Evolutionary conservation across 2,329 filamentous ascomycete species (phyloP), one percentile per base, ranked within the genome.

Genomic region (Fusarium temperatum): DNA sequence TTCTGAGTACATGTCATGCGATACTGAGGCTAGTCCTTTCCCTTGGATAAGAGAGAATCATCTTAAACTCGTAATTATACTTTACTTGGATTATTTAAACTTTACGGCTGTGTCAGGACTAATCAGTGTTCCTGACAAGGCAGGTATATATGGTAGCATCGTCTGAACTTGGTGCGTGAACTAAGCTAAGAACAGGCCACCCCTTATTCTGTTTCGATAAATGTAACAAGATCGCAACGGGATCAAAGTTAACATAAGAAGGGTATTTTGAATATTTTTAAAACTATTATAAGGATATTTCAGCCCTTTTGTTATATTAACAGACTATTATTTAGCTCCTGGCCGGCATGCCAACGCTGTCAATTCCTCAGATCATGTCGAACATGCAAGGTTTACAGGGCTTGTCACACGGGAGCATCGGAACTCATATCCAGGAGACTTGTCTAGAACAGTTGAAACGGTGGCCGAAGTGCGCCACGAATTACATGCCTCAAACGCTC

Each of bases 281-380:
- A 17, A 8, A 8, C 30, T 17, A 3, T 8, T 20, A 3, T 4
- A 35, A 35, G 22, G 22, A 51, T 17, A 15, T 24, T 24, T 35
- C 1, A 35, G 35, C 11, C 5, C 6, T 5, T 35, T 20, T 10
- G 1, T 20, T 2, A 24, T 20, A 35, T 8, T 0, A 20, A 20
- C 4, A 35, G 3, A 24, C 17, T 47, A 15, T 11, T 0, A 24
- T 10, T 18, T 11, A 1, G 9, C 26, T 22, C 20, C 14, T 18
- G 5, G 2, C 30, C 2, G 6, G 8, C 22, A 24, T 51, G 3
- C 8, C 8, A 35, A 8, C 8, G 8, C 4, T 18, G 6, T 11
- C 8, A 51, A 14, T 11, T 24, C 17, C 8, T 35, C 11, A 18
- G 22, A 6, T 10, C 8, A 51, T 35, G 22, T 20, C 4, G 8